Conservation (phyloP, 345 rosid genomes). For the Brassica incana region DNA sequence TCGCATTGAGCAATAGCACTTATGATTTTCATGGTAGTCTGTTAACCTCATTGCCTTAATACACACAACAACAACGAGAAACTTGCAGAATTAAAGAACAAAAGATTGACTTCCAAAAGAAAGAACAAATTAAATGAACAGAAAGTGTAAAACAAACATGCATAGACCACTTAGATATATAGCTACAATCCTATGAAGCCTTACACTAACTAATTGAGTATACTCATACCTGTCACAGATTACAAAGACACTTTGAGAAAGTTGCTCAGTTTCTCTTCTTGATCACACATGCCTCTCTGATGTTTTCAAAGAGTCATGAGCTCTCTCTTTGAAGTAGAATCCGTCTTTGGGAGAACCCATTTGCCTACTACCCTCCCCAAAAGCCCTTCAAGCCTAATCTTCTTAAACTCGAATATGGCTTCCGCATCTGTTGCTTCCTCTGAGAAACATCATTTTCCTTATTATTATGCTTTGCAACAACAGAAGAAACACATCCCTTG, state of each 20-base stretch:
- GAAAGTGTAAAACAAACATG: constrained; percentile 1
- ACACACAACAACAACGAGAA: neutral
- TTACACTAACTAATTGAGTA: constrained; percentile 24
- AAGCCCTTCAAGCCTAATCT: constrained; percentile 14
- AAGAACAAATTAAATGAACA: neutral
- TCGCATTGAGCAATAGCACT: too few relatives aligned
- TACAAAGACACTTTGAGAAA: constrained; percentile 16
- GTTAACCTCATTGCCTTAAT: neutral
- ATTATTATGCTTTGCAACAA: constrained; percentile 13
- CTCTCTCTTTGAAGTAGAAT: constrained; percentile 27
- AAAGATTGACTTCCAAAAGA: neutral
- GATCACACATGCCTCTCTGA: neutral
- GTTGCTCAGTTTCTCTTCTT: constrained; percentile 9
- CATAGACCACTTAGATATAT: neutral
- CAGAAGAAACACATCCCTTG: constrained; percentile 26
- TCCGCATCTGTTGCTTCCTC: constrained; percentile 32
- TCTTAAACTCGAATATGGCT: constrained; percentile 31
- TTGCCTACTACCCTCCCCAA: constrained; percentile 28
- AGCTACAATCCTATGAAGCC: constrained; percentile 7
- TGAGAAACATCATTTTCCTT: constrained; percentile 22
- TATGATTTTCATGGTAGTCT: too few relatives aligned
- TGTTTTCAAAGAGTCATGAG: neutral
- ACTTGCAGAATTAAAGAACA: neutral
- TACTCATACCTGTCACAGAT: constrained; percentile 12
- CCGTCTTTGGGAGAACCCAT: constrained; percentile 23